Evolutionary conservation across 768 basidiomycete genomes (phyloP).

Genomic region (Harrya chromipes): DNA sequence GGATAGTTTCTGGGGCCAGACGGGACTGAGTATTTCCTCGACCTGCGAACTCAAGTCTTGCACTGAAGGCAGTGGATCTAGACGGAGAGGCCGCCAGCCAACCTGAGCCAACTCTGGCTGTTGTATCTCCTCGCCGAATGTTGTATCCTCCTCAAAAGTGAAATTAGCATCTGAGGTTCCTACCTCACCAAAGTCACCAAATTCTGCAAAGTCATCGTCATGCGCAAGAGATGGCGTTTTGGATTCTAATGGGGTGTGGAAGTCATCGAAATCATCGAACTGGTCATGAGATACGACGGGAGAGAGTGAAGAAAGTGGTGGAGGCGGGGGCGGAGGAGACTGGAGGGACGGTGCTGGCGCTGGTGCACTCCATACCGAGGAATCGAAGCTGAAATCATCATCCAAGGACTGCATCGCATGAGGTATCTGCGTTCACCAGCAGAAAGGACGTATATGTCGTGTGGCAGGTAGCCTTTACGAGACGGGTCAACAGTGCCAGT

Average conservation of each 20-base stretch:
- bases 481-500: too few relatives aligned
- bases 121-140: slow-evolving; percentile 12
- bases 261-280: slow-evolving; percentile 53
- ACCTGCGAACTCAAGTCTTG: slow-evolving; percentile 59
- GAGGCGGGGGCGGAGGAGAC: slow-evolving; percentile 20
- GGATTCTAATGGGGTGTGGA: slow-evolving; percentile 48
- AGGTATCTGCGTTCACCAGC: neutral
- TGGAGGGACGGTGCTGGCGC: slow-evolving; percentile 34
- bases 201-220: slow-evolving; percentile 84
- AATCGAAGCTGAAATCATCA: slow-evolving; percentile 68
- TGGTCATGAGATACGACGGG: slow-evolving; percentile 32
- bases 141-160: slow-evolving; percentile 32
- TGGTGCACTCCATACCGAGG: slow-evolving; percentile 68
- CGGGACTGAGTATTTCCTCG: slow-evolving; percentile 58
- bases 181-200: slow-evolving; percentile 81
- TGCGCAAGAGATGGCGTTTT: slow-evolving; percentile 36
- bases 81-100: slow-evolving; percentile 58
- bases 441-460: slow-evolving; percentile 6
- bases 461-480: slow-evolving; percentile 3
- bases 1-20: slow-evolving; percentile 58
- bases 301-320: slow-evolving; percentile 23
- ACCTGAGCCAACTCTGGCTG: slow-evolving; percentile 40
- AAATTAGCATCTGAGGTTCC: slow-evolving; percentile 40
- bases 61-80: slow-evolving; percentile 63
- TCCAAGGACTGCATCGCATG: slow-evolving; percentile 45